Base-by-base conservation (phyloP, 352 stramenopile species). In the Globisporangium middletonii region DNA sequence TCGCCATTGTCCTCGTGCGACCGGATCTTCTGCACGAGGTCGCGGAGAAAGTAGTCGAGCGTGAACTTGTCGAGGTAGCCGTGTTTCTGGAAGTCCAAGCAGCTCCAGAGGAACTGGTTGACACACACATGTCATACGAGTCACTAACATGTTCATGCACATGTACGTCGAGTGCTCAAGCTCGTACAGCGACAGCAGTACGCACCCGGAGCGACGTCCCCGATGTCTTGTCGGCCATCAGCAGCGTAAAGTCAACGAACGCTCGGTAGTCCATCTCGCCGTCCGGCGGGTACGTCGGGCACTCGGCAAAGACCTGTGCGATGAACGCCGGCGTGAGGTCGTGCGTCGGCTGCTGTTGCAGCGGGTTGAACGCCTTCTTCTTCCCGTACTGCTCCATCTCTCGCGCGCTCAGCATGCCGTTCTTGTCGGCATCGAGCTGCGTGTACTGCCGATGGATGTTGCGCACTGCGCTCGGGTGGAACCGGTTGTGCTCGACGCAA, bases 11-110 rank as follows among this genome's bases (percentile, higher is more conserved):
- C 54, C 50, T 72, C 60, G 33, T 77, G 66, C 0, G 27, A 53
- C 11, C 52, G 43, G 33, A 83, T 76, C 53, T 86, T 86, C n/a
- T 66, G 54, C 4, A 78, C 61, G 12, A 88, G 52, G 38, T 83
- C 80, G n/a, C 72, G 61, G 19, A 88, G 51, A 49, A 88, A 89
- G 33, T 69, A 81, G 43, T 88, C 76, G 49, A 89, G 50, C 12
- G 74, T 79, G 62, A 84, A 84, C 5, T 65, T 65, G 46, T 88
- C 76, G 23, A 89, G 54, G 57, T 72, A 87, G 2, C 75, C 73
- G 37, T 86, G 79, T 28, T 86, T 86, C 7, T 86, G 77, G 47
- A 86, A 71, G 53, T 89, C 77, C 9, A 89, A 69, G n/a, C 86
- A 67, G 23, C 54, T 68, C 73, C 77, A 89, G 50, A 88, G 80